phyloP scores from a whole-genome alignment of 257 asterid species.

The Plantago elongata region DNA sequence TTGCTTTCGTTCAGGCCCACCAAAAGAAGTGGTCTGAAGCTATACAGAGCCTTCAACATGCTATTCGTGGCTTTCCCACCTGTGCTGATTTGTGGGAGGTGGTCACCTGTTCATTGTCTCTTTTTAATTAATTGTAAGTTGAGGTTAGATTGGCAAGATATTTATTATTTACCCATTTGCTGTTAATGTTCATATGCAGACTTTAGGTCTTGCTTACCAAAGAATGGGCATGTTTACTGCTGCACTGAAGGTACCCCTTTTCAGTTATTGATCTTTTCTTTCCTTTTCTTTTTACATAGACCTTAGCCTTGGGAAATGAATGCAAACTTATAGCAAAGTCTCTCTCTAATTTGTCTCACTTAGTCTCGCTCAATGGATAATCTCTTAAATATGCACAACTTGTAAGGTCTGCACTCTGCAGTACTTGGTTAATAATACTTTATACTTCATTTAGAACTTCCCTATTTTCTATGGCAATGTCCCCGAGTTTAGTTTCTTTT shows the following conservation, averaged over 20 bases:
- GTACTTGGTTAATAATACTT: neutral
- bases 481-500: neutral
- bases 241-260: conserved; percentile 71
- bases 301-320: neutral
- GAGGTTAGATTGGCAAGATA: neutral
- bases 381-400: conserved; percentile 3
- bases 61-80: conserved; percentile 85
- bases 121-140: neutral
- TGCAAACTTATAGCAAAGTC: conserved; percentile 1
- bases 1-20: conserved; percentile 50
- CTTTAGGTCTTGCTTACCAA: conserved; percentile 88
- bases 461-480: neutral
- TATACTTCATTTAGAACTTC: neutral
- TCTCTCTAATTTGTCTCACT: too few species aligned
- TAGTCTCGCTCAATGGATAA: neutral
- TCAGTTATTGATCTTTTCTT: neutral
- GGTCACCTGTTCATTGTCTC: conserved; percentile 10
- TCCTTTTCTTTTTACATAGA: neutral
- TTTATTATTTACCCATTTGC: conserved; percentile 12
- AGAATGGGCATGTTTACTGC: conserved; percentile 98
- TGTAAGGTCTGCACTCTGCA: conserved; percentile 16
- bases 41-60: conserved; percentile 83
- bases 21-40: conserved; percentile 91
- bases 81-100: conserved; percentile 98
- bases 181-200: conserved; percentile 40